Conservation (phyloP, 805 yeast species). For the Metschnikowia arizonensis region DNA sequence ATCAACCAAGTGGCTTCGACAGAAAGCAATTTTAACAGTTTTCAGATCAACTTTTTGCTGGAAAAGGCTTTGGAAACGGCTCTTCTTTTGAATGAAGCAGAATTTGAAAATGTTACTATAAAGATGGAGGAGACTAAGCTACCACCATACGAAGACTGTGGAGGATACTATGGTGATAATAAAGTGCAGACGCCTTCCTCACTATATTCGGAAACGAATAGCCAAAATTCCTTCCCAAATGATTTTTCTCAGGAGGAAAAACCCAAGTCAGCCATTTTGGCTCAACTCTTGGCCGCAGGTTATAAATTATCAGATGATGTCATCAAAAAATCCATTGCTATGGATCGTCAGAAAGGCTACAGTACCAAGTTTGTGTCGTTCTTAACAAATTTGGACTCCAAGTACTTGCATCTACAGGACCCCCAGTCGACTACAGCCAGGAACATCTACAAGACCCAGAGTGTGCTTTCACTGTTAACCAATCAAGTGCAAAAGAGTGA, state of each 20-base stretch:
- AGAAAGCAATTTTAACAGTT: constrained; percentile 33
- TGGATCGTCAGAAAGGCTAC: constrained; percentile 63
- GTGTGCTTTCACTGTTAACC: constrained; percentile 34
- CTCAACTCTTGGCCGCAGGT: constrained; percentile 73
- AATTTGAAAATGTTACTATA: constrained; percentile 57
- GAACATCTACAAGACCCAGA: constrained; percentile 28
- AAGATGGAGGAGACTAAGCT: constrained; percentile 32
- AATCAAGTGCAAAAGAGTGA: constrained; percentile 30
- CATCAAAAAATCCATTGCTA: constrained; percentile 54
- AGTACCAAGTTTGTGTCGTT: constrained; percentile 55
- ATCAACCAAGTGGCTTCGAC: constrained; percentile 29
- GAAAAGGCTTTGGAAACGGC: constrained; percentile 69
- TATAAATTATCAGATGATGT: constrained; percentile 61
- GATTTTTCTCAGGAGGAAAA: constrained; percentile 72
- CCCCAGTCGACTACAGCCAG: constrained; percentile 42
- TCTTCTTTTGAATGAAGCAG: constrained; percentile 65
- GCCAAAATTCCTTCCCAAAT: constrained; percentile 28
- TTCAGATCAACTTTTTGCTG: constrained; percentile 51
- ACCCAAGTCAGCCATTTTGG: constrained; percentile 71
- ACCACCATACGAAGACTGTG: too few relatives aligned
- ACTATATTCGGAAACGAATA: too few relatives aligned
- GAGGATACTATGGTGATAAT: constrained; percentile 20
- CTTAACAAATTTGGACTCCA: constrained; percentile 50
- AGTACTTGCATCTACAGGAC: constrained; percentile 54
- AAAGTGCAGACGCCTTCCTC: constrained; percentile 23